Evolutionary conservation across 345 rosid genomes (phyloP).

Genomic region (Diplotaxis tenuifolia): DNA sequence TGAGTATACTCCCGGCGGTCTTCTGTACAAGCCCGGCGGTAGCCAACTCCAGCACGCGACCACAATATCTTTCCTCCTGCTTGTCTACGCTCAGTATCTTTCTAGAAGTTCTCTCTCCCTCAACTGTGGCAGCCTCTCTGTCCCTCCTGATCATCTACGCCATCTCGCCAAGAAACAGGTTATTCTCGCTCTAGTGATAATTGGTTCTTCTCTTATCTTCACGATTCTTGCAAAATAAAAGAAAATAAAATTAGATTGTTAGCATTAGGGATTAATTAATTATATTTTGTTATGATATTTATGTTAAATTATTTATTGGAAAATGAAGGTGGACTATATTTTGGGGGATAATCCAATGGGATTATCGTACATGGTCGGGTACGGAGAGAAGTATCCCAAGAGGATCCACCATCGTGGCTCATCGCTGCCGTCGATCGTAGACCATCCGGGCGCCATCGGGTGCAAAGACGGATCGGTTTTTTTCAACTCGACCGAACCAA

Average conservation of each 20-base stretch:
- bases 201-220: not conserved
- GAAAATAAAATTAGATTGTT: no score
- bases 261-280: not conserved
- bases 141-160: slow-evolving; percentile 62
- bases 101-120: slow-evolving; percentile 60
- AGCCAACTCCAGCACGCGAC: slow-evolving; percentile 94
- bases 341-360: slow-evolving; percentile 87
- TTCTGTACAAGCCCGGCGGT: slow-evolving; percentile 94
- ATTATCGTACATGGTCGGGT: slow-evolving; percentile 92
- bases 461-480: slow-evolving; percentile 78
- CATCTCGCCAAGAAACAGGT: slow-evolving; percentile 77
- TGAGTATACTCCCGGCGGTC: slow-evolving; percentile 78
- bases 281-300: not conserved
- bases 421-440: slow-evolving; percentile 66
- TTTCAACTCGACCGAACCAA: slow-evolving; percentile 65
- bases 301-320: not conserved
- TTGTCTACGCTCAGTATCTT: slow-evolving; percentile 80
- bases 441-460: slow-evolving; percentile 55
- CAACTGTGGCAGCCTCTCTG: slow-evolving; percentile 53
- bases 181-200: not conserved
- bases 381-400: slow-evolving; percentile 63
- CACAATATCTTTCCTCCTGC: slow-evolving; percentile 78
- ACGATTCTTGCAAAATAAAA: not conserved
- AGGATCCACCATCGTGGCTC: slow-evolving; percentile 94
- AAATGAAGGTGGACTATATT: slow-evolving; percentile 66